Conservation (phyloP, 2,329 filamentous ascomycete species). For the Pseudopithomyces maydicus region DNA sequence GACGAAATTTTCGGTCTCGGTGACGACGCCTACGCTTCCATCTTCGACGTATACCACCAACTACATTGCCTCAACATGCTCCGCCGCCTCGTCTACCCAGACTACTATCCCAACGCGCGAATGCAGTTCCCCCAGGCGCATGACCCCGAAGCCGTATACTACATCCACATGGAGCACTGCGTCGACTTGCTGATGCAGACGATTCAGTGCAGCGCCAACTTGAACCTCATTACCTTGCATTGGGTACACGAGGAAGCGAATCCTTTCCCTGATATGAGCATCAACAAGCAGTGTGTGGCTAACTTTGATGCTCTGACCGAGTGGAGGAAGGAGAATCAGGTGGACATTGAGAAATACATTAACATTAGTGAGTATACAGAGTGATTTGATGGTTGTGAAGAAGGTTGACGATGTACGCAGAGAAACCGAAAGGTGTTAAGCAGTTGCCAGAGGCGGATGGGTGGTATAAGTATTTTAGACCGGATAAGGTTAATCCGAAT, state of each 20-base stretch:
- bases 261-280: conserved; percentile 5
- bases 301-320: conserved; percentile 3
- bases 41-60: conserved; percentile 3
- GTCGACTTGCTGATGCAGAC: conserved; percentile 5
- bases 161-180: conserved; percentile 6
- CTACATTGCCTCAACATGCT: conserved; percentile 5
- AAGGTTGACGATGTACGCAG: not conserved
- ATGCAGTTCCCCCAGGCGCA: conserved; percentile 1
- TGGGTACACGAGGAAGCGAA: conserved; percentile 5
- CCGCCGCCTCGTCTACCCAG: conserved; percentile 4
- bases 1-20: conserved; percentile 4
- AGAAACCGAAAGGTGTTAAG: not conserved
- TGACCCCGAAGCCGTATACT: not conserved
- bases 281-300: not conserved
- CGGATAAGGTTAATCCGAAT: conserved; percentile 4
- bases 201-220: conserved; percentile 2
- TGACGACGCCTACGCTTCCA: conserved; percentile 5
- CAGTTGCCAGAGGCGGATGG: conserved; percentile 1
- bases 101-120: not conserved
- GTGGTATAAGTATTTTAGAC: conserved; percentile 4
- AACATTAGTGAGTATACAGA: not conserved
- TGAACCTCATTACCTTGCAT: conserved; percentile 6
- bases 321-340: conserved; percentile 3
- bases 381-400: not conserved
- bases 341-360: not conserved